Percentiles rank a stretch among this genome's conserved stretches.
Conservation (phyloP, 768 basidiomycete genomes). For the Gymnopilus dilepis region DNA sequence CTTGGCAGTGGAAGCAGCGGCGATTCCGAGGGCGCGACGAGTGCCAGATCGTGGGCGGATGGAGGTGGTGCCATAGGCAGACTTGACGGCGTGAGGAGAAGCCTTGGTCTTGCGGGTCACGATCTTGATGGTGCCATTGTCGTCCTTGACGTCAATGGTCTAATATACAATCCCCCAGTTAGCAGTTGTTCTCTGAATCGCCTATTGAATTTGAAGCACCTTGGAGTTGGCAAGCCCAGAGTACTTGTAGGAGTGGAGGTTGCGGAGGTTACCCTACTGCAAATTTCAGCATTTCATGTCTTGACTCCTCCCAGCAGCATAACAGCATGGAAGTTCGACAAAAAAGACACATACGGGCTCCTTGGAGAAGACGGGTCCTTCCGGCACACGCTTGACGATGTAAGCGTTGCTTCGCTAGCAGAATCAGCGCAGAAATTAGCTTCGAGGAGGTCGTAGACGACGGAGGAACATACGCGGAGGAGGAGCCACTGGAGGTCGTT, state of each 20-base stretch:
- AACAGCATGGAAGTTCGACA: neutral
- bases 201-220: conserved; percentile 48
- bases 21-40: conserved; percentile 73
- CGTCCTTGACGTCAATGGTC: conserved; percentile 69
- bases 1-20: conserved; percentile 55
- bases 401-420: conserved; percentile 82
- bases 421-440: neutral
- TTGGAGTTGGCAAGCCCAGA: conserved; percentile 88
- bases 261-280: conserved; percentile 80
- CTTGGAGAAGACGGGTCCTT: conserved; percentile 82
- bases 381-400: conserved; percentile 76
- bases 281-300: conserved; percentile 18
- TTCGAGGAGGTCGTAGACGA: conserved; percentile 2
- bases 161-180: conserved; percentile 42
- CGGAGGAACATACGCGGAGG: conserved; percentile 66
- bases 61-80: conserved; percentile 51
- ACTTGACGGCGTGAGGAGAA: conserved; percentile 52
- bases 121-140: conserved; percentile 61
- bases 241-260: conserved; percentile 91
- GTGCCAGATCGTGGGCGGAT: conserved; percentile 73
- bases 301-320: neutral
- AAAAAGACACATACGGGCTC: conserved; percentile 66
- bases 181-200: no score
- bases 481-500: conserved; percentile 94
- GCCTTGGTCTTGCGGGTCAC: conserved; percentile 69